These are phyloP conservation scores for Penicillium soppii DNA, from an alignment of 495 filamentous ascomycete species.

Conservation along the genomic window DNA sequence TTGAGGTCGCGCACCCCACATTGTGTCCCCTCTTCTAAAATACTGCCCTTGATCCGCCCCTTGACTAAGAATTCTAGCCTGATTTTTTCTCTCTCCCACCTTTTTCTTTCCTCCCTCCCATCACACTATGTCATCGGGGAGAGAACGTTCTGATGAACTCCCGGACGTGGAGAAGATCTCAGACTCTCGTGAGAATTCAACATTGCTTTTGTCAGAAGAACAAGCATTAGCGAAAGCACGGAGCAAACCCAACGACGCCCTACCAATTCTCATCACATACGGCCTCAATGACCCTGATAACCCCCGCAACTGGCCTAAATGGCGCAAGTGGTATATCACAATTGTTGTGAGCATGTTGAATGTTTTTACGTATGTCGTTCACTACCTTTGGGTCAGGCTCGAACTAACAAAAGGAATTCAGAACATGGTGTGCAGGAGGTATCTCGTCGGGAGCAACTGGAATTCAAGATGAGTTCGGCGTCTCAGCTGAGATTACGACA, in stretches of 20 bases:
- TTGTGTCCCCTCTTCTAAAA: too few relatives aligned
- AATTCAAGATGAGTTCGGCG: constrained; percentile 39
- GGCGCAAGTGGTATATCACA: constrained; percentile 50
- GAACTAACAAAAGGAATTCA: constrained; percentile 5
- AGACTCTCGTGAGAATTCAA: constrained; percentile 12
- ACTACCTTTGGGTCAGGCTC: not conserved
- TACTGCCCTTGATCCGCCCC: too few relatives aligned
- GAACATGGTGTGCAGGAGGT: constrained; percentile 43
- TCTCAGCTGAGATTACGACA: constrained; percentile 43
- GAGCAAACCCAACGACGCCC: constrained; percentile 22
- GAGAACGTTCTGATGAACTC: not conserved
- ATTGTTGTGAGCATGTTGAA: constrained; percentile 37
- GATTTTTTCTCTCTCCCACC: too few relatives aligned
- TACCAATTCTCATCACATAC: constrained; percentile 37
- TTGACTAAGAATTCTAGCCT: too few relatives aligned
- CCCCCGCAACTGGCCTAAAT: constrained; percentile 47
- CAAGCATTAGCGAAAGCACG: constrained; percentile 29
- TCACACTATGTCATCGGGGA: constrained; percentile 1
- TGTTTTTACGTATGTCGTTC: constrained; percentile 38
- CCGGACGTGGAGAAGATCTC: constrained; percentile 15
- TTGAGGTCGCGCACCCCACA: too few relatives aligned
- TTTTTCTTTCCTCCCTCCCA: not conserved
- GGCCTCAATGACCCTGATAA: constrained; percentile 37
- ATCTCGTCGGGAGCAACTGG: constrained; percentile 40
- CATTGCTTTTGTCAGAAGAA: constrained; percentile 24